phyloP scores from a whole-genome alignment of 768 basidiomycete genomes.

The Lentinula raphanica region DNA sequence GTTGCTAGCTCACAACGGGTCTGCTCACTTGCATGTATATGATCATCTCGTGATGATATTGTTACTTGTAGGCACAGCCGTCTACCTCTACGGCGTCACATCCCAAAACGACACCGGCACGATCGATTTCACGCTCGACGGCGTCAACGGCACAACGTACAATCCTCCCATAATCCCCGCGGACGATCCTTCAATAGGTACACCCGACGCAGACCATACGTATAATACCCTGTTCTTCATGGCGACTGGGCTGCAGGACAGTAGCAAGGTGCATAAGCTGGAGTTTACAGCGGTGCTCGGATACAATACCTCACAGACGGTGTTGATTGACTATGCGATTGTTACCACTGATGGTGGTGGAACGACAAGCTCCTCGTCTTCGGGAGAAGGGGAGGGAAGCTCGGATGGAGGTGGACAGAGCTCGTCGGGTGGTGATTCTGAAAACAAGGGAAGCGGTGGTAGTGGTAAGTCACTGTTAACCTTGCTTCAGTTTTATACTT shows the following conservation, averaged over 20 bases:
- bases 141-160: background rate
- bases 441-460: too few relatives aligned
- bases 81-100: background rate
- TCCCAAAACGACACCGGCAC: background rate
- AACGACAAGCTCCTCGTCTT: background rate
- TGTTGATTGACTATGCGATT: constrained; percentile 1
- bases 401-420: background rate
- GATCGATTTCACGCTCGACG: background rate
- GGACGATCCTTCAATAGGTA: background rate
- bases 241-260: background rate
- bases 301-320: background rate
- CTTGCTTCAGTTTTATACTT: too few relatives aligned
- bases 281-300: background rate
- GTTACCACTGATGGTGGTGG: background rate
- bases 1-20: too few relatives aligned
- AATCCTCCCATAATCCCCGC: background rate
- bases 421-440: too few relatives aligned
- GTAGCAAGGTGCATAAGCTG: background rate
- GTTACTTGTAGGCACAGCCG: background rate
- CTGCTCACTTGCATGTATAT: too few relatives aligned
- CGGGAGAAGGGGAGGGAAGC: too few relatives aligned
- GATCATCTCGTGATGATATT: too few relatives aligned
- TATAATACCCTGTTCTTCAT: background rate
- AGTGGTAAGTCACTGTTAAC: too few relatives aligned
- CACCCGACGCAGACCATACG: background rate